Evolutionary conservation across 139 green algal species (phyloP).

Genomic region (Coelastrella sp.): DNA sequence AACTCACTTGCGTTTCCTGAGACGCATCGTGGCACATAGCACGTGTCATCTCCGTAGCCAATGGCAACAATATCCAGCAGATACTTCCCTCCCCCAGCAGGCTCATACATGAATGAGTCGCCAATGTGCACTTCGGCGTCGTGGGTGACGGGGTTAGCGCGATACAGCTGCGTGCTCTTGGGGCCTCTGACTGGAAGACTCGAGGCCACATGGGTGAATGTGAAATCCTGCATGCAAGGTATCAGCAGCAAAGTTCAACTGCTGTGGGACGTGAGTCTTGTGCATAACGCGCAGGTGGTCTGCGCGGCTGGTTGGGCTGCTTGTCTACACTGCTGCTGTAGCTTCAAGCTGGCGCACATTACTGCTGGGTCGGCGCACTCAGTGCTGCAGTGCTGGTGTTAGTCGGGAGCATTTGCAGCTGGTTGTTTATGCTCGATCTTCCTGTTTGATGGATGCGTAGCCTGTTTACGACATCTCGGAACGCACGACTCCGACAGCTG

Average conservation of each 20-base stretch:
- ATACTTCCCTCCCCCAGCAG: background rate
- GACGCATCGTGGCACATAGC: background rate
- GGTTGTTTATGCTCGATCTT: no score
- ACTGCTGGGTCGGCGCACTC: no score
- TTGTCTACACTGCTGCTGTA: no score
- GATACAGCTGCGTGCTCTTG: constrained; percentile 17
- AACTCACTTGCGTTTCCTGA: background rate
- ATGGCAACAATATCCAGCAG: background rate
- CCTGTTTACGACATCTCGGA: no score
- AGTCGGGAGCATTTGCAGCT: no score
- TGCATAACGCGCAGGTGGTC: no score
- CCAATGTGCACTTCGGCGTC: background rate
- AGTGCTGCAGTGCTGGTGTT: no score
- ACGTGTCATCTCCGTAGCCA: background rate
- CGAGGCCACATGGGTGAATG: background rate
- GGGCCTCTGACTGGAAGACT: background rate
- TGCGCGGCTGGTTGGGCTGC: no score
- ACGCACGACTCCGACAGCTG: no score
- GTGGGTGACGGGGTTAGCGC: background rate
- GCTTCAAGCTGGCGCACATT: no score
- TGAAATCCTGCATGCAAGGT: background rate
- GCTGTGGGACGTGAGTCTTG: no score
- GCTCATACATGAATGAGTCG: background rate
- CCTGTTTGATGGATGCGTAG: no score
- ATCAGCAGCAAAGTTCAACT: background rate